Base-by-base conservation (phyloP, 2,329 filamentous ascomycete genomes). In the Aspergillus sp. region DNA sequence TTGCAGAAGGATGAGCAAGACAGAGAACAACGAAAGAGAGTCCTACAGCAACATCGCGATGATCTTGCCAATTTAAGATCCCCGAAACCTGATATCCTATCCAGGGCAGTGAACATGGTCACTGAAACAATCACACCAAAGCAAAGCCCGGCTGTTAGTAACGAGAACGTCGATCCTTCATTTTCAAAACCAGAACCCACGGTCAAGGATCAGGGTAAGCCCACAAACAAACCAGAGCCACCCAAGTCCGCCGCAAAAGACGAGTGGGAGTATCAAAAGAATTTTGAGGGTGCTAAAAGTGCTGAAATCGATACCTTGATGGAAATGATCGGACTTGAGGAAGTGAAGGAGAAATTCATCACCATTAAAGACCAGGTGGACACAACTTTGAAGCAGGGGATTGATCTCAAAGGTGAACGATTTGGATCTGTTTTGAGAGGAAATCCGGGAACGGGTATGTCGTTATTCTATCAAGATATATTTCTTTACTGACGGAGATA, bases 401-500 rank as follows among this genome's bases (percentile, higher is more conserved):
- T 78, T 0, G 72, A 79, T 1, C 58, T 86, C 0, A 68, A 64
- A 1, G 64, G 69, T 0, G 82, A 88, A 47, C 69, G 86, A 1
- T 81, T 85, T 40, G 78, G 83, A 6, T 75, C 77, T 1, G 74
- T 75, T 0, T 63, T 90, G 3, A 65, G 90, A 0, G 86, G 86
- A 0, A 90, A 90, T 52, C 86, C 86, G 0, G 86, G 87, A 4
- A 90, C 86, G 44, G 85, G 83, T 78, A 64, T 4, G 36, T 9
- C 11, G n/a, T 9, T 10, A 5, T 4, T 6, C 3, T 3, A 5
- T 37, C 6, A 8, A 6, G 7, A 11, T 6, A 9, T 19, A 13
- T n/a, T 5, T 5, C 2, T 11, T 7, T 37, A 11, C 36, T 37
- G 7, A 37, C 11, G 7, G 7, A 3, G 1, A 7, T 59, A 75